A percentile compares a stretch with the other conserved stretches of the same genome.
These are phyloP conservation scores for Rhododendron ferrugineum DNA, from an alignment of 148 eudicot genomes.

Conservation along the genomic window DNA sequence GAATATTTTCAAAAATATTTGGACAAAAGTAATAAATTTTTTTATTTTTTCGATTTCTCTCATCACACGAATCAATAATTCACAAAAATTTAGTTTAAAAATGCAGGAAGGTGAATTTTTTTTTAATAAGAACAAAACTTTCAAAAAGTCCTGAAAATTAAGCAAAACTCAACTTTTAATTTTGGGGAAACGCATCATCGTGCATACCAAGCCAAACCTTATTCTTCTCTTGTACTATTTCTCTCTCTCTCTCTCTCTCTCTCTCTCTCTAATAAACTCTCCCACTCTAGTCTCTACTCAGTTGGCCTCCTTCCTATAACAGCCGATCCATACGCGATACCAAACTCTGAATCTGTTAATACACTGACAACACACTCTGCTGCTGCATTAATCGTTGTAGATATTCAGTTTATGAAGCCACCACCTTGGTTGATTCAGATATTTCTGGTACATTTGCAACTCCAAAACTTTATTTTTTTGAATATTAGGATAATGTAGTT, in stretches of 20 bases:
- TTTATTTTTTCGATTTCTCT: too few relatives aligned
- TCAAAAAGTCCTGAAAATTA: too few relatives aligned
- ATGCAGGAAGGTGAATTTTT: too few relatives aligned
- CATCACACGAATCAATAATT: too few relatives aligned
- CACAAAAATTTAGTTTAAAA: too few relatives aligned
- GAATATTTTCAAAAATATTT: too few relatives aligned
- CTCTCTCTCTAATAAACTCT: neutral
- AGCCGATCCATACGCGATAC: slow-evolving; percentile 3
- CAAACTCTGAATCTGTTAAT: neutral
- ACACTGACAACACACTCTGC: slow-evolving; percentile 11
- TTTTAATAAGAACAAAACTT: too few relatives aligned
- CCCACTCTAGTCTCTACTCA: too few relatives aligned
- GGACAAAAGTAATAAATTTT: too few relatives aligned
- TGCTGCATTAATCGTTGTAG: neutral
- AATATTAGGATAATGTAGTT: neutral
- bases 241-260: neutral
- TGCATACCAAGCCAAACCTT: too few relatives aligned
- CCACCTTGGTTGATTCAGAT: slow-evolving; percentile 34
- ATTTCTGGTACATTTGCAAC: slow-evolving; percentile 14
- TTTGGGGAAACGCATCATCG: too few relatives aligned
- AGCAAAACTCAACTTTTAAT: too few relatives aligned
- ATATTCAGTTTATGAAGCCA: slow-evolving; percentile 57
- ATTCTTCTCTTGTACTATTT: neutral
- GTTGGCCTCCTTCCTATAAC: neutral
- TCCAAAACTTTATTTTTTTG: neutral